Conservation (phyloP, 805 yeast species). For the Pichia californica region DNA sequence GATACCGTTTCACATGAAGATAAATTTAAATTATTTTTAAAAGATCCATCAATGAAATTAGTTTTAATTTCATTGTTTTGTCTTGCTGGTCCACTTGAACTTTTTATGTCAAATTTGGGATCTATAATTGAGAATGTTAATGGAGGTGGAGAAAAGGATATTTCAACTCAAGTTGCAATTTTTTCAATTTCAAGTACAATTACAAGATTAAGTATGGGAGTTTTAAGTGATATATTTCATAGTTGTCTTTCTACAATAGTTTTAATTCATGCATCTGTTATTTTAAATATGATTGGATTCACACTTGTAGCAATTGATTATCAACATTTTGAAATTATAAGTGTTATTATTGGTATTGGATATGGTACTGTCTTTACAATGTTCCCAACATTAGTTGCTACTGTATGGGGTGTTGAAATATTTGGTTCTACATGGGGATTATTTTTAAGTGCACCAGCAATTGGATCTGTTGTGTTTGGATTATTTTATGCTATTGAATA, state of each 20-base stretch:
- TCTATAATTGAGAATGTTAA: conserved; percentile 41
- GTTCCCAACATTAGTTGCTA: conserved; percentile 72
- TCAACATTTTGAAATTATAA: conserved; percentile 15
- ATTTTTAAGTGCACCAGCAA: conserved; percentile 82
- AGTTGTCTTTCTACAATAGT: neutral
- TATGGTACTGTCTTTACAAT: conserved; percentile 83
- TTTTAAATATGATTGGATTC: neutral
- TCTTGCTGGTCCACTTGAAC: conserved; percentile 77
- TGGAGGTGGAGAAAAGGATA: conserved; percentile 11
- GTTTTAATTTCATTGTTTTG: conserved; percentile 59
- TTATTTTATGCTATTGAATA: conserved; percentile 59
- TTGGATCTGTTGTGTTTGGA: conserved; percentile 68
- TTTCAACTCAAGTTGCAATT: conserved; percentile 48
- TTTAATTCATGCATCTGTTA: neutral
- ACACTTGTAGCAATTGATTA: conserved; percentile 12
- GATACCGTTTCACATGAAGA: conserved; percentile 15
- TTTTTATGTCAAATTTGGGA: conserved; percentile 78
- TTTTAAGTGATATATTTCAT: conserved; percentile 51
- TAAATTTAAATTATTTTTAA: conserved; percentile 30
- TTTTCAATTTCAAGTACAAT: conserved; percentile 62
- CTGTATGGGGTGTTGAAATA: conserved; percentile 79
- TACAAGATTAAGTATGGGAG: conserved; percentile 60
- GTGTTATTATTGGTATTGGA: conserved; percentile 53
- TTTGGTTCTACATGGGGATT: conserved; percentile 91
- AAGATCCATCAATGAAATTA: conserved; percentile 56